A percentile compares a stretch with the other conserved stretches of the same genome.
These are phyloP conservation scores for Paspalum notatum DNA, from an alignment of 176 grass and related monocot species.

Conservation along the genomic window DNA sequence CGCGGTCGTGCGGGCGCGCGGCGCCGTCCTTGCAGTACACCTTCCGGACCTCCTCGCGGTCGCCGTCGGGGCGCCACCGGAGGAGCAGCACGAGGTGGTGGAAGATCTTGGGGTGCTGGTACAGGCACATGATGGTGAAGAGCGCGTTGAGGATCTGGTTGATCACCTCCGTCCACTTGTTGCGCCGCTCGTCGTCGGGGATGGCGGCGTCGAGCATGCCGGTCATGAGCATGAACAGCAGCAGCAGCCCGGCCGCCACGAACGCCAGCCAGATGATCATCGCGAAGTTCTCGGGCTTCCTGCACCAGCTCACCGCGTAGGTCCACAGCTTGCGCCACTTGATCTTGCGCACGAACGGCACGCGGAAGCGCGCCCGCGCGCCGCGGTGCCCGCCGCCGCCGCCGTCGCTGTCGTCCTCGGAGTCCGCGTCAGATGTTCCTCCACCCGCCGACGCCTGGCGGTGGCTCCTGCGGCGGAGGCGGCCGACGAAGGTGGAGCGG, in stretches of 20 bases:
- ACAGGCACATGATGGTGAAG: slow-evolving; percentile 98
- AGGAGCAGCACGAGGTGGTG: slow-evolving; percentile 80
- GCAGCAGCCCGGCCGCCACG: slow-evolving; percentile 58
- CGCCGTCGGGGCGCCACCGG: slow-evolving; percentile 63
- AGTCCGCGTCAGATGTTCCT: no score
- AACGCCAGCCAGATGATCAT: slow-evolving; percentile 75
- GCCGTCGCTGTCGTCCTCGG: not conserved
- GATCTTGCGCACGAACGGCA: slow-evolving; percentile 76
- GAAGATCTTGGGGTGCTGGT: slow-evolving; percentile 82
- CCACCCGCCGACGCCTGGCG: not conserved
- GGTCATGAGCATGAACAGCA: slow-evolving; percentile 63
- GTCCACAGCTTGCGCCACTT: slow-evolving; percentile 57
- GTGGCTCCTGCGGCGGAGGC: slow-evolving; percentile 44
- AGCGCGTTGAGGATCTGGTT: slow-evolving; percentile 98
- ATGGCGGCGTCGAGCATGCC: slow-evolving; percentile 73
- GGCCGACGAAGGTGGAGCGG: slow-evolving; percentile 58
- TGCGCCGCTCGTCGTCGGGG: slow-evolving; percentile 60
- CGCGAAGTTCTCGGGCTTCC: slow-evolving; percentile 70
- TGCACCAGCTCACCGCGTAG: slow-evolving; percentile 79
- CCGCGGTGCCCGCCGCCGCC: not conserved
- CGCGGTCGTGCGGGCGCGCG: slow-evolving; percentile 53
- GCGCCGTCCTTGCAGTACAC: slow-evolving; percentile 76
- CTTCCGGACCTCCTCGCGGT: slow-evolving; percentile 52
- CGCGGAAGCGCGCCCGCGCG: slow-evolving; percentile 50
- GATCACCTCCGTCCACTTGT: slow-evolving; percentile 76